Evolutionary conservation across 1,284 basidiomycete species (phyloP).

Genomic region (Boletus albobrunnescens): DNA sequence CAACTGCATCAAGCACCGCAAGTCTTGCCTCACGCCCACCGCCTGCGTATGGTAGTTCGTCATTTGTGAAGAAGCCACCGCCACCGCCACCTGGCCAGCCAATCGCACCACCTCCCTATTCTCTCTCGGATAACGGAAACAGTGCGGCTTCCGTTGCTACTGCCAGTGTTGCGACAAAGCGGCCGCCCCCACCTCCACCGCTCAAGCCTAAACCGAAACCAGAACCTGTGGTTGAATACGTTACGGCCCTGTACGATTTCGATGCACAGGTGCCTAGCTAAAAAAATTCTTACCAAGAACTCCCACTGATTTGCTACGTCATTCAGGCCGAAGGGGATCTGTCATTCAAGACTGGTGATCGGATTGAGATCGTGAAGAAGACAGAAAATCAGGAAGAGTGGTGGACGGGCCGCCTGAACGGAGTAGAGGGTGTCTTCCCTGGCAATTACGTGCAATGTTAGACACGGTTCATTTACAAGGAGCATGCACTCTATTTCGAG

Average conservation of each 20-base stretch:
- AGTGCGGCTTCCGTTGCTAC: constrained; percentile 17
- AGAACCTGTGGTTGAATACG: constrained; percentile 63
- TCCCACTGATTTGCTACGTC: not conserved
- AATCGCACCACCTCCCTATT: constrained; percentile 42
- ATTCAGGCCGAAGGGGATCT: constrained; percentile 87
- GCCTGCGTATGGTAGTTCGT: constrained; percentile 39
- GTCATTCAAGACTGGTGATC: constrained; percentile 87
- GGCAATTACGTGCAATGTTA: constrained; percentile 54
- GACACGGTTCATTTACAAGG: not conserved
- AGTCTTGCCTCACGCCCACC: constrained; percentile 41
- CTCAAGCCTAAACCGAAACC: constrained; percentile 78
- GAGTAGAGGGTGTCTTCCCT: constrained; percentile 88
- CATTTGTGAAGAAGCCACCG: constrained; percentile 42
- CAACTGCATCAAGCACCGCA: constrained; percentile 39
- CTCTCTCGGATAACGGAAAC: constrained; percentile 31
- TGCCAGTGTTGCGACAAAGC: constrained; percentile 51
- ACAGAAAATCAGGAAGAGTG: constrained; percentile 88
- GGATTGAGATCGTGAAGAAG: constrained; percentile 88
- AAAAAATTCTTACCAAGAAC: not conserved
- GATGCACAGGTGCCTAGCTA: constrained; percentile 59
- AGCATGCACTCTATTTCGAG: not conserved
- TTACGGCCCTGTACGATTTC: constrained; percentile 95
- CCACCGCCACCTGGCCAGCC: constrained; percentile 47
- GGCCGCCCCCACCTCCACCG: constrained; percentile 86
- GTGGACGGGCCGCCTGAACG: constrained; percentile 94